Base-by-base conservation (phyloP, 306 rosid species). In the Pterocarpus santalinus region DNA sequence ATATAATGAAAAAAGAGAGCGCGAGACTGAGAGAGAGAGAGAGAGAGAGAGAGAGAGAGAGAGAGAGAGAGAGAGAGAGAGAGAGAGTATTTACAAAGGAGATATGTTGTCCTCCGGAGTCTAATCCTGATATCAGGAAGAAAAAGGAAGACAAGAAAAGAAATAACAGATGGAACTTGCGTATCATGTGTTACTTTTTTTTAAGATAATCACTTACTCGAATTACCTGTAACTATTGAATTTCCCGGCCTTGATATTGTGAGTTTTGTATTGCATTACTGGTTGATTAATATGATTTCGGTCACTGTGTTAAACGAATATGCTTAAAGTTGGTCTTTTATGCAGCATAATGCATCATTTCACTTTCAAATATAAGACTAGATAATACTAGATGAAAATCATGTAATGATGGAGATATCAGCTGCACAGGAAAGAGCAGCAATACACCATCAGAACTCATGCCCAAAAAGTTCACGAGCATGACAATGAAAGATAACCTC, bases 401-500 rank as follows among this genome's bases (percentile, higher is more conserved):
- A 17, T 57, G 9, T 10, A 11, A 47, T 47, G 12, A 46, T 75
- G 32, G 69, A 79, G 15, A 80, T 32, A 52, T 76, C 22, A 79
- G 10, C 35, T 61, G 22, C 7, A 49, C 0, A 57, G 14, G 47
- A 56, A 53, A 57, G 34, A 43, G 22, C 7, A 36, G 2, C 53
- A 76, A 66, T 14, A 62, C 52, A 64, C 58, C 56, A 69, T 30
- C 13, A 69, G 43, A 79, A 69, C 61, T 44, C 78, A 49, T 74
- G 5, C 79, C 76, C 47, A 36, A 55, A 84, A 88, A 62, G 79
- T 73, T 69, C 80, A 65, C 53, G 30, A 62, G 32, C 57, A n/a
- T 44, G 28, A 64, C 51, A 4, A 44, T 65, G 68, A 77, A 82
- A 64, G 41, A 65, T 17, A 12, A 17, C 32, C 47, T 66, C 33